Conservation (phyloP, 192 early-diverging fungal genomes). For the Backusella westeae region DNA sequence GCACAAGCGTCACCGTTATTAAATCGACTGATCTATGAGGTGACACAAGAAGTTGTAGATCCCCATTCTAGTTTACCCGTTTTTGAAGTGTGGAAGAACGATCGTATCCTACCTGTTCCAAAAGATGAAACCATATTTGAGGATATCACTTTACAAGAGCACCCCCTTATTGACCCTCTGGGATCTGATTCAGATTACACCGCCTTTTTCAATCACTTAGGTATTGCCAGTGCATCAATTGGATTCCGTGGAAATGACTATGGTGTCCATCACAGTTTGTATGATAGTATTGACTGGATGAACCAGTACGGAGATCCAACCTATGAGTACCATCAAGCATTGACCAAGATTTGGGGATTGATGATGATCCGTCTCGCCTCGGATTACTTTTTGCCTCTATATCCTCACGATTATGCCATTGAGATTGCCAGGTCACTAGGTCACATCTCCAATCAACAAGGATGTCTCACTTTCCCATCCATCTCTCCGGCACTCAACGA, state of each 20-base stretch:
- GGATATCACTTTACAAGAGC: background rate
- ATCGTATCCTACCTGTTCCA: background rate
- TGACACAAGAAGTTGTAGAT: conserved; percentile 44
- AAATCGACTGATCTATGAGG: conserved; percentile 41
- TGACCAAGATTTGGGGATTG: conserved; percentile 44
- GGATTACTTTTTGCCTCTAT: conserved; percentile 35
- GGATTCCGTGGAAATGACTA: conserved; percentile 41
- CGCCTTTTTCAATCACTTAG: conserved; percentile 56
- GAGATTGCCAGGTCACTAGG: conserved; percentile 33
- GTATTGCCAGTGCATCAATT: conserved; percentile 50
- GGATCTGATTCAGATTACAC: conserved; percentile 50
- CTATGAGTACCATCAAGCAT: conserved; percentile 47
- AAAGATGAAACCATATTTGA: background rate
- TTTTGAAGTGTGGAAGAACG: conserved; percentile 46
- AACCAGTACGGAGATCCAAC: conserved; percentile 44
- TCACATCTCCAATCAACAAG: conserved; percentile 9
- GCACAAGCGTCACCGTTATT: conserved; percentile 50
- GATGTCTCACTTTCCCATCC: background rate
- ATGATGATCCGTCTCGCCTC: conserved; percentile 40
- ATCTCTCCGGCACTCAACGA: background rate
- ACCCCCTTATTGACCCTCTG: conserved; percentile 1
- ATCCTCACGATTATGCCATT: conserved; percentile 39
- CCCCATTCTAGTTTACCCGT: conserved; percentile 44
- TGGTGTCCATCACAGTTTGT: conserved; percentile 59
- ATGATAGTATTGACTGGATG: conserved; percentile 50